phyloP scores from a whole-genome alignment of 495 filamentous ascomycete genomes.

The Xylaria intraflava region DNA sequence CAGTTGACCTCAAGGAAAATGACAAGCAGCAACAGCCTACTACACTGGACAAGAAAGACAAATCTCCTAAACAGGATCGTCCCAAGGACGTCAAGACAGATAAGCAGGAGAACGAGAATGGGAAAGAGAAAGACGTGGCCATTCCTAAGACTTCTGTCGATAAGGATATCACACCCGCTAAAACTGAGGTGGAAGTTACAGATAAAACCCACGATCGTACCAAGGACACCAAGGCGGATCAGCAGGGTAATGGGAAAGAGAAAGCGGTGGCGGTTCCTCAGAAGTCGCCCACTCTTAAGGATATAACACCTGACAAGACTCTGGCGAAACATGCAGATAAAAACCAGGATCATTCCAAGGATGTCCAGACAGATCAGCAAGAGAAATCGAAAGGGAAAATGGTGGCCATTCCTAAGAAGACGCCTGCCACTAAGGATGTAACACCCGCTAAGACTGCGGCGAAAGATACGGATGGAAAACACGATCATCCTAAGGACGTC shows the following conservation, averaged over 20 bases:
- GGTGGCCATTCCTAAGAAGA: not conserved
- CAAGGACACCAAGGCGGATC: not conserved
- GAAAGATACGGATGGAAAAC: not conserved
- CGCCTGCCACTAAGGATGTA: not conserved
- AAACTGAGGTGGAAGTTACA: not conserved
- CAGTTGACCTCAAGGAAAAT: not conserved
- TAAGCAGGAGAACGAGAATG: not conserved
- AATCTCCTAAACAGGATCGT: not conserved
- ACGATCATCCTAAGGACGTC: not conserved
- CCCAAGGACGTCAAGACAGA: not conserved
- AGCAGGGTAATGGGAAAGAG: too few species aligned
- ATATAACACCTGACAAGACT: too few species aligned
- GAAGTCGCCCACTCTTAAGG: too few species aligned
- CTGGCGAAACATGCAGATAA: too few species aligned
- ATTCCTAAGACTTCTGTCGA: not conserved
- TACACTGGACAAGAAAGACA: not conserved
- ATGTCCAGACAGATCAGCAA: not conserved
- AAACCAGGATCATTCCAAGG: not conserved
- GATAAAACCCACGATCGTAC: not conserved
- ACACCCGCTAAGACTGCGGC: not conserved
- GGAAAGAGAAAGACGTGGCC: not conserved
- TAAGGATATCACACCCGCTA: not conserved
- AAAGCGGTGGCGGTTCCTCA: too few species aligned
- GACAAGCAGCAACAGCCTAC: not conserved
- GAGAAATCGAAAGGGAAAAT: not conserved